Evolutionary conservation across 257 asterid species (phyloP).

Genomic region (Plantago elongata): DNA sequence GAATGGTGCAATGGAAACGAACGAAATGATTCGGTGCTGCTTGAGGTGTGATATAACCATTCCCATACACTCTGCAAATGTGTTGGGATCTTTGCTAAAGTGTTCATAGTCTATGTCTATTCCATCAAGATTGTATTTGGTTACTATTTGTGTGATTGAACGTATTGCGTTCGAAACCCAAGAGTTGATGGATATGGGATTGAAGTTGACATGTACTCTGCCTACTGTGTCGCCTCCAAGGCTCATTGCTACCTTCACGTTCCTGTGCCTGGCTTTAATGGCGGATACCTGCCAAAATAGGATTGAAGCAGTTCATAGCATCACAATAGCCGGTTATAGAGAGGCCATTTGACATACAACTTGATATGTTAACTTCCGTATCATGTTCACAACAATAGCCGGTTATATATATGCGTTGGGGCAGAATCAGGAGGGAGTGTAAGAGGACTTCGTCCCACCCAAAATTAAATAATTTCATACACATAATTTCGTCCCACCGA

Average conservation of each 20-base stretch:
- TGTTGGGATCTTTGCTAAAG: conserved; percentile 40
- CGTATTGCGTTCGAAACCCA: conserved; percentile 80
- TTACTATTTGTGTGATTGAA: conserved; percentile 49
- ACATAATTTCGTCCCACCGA: no score
- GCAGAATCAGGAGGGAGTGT: no score
- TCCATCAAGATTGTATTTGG: conserved; percentile 50
- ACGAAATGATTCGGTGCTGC: conserved; percentile 46
- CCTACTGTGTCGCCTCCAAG: conserved; percentile 75
- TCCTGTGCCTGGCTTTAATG: conserved; percentile 42
- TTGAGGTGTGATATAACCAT: conserved; percentile 39
- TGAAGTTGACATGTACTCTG: conserved; percentile 40
- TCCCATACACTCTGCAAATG: conserved; percentile 55
- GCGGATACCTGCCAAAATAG: conserved; percentile 27
- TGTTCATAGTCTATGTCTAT: conserved; percentile 79
- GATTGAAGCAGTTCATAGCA: no score
- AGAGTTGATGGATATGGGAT: conserved; percentile 40
- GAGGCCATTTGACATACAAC: no score
- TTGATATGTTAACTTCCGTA: no score
- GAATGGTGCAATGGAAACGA: conserved; percentile 75
- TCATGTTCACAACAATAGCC: no score
- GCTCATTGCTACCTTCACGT: conserved; percentile 58
- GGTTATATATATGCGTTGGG: no score
- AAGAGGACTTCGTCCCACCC: no score
- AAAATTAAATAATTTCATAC: no score
- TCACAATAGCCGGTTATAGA: no score